These are phyloP conservation scores for Chytridium lagenaria DNA, from an alignment of 371 early-diverging fungal genomes.

Conservation along the genomic window DNA sequence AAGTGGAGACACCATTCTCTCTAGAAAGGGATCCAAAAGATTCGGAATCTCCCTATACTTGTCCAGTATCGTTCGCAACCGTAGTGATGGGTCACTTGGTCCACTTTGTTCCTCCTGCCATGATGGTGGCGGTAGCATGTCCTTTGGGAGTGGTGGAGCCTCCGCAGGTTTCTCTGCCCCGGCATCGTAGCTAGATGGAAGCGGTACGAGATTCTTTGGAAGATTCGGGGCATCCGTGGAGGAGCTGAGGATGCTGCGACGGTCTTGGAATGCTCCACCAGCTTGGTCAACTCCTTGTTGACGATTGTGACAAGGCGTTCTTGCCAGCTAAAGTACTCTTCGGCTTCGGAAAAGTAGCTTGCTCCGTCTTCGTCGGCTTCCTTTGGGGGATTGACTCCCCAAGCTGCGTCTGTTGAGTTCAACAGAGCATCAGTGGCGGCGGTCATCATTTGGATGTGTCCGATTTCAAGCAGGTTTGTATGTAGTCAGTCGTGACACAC, in stretches of 20 bases:
- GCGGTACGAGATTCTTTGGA: neutral
- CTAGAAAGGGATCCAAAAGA: conserved; percentile 85
- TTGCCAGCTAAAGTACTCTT: neutral
- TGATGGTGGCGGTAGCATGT: too few species aligned
- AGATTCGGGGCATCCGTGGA: neutral
- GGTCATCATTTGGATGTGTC: neutral
- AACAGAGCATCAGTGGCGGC: neutral
- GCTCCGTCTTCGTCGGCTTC: neutral
- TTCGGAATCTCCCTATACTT: conserved; percentile 88
- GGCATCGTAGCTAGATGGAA: too few species aligned
- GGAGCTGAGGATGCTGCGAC: neutral
- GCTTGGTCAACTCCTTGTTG: neutral
- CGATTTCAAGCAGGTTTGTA: neutral
- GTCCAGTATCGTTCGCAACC: neutral
- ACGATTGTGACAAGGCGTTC: neutral
- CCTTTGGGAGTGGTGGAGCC: too few species aligned
- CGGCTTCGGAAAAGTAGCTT: conserved; percentile 1
- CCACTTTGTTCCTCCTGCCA: too few species aligned
- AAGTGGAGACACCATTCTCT: conserved; percentile 70
- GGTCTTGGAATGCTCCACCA: neutral
- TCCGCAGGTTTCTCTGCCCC: too few species aligned
- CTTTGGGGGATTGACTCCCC: too few species aligned
- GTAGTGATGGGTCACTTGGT: neutral
- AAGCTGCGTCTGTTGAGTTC: too few species aligned
- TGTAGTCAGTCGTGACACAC: too few species aligned